Base-by-base conservation (phyloP, 805 yeast genomes). In the Tetrapisispora phaffii region DNA sequence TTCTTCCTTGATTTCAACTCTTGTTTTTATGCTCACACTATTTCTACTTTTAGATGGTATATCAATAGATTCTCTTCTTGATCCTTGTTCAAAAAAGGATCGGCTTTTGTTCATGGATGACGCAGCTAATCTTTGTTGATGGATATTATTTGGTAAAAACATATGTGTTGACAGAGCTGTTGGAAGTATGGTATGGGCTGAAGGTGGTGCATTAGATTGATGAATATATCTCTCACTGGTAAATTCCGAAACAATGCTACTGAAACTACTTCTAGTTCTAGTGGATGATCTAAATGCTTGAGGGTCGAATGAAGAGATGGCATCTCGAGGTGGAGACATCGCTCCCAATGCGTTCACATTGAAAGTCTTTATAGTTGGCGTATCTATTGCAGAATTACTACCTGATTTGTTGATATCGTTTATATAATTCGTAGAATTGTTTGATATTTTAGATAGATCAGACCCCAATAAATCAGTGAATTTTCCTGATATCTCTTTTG, bases 81-180 rank as follows among this genome's bases (percentile, higher is more conserved):
- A 57, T 34, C 50, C 53, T 8, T 63, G 47, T 41, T 62, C 44
- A 8, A 24, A 20, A 23, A 37, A 26, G 21, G 19, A 17, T 29
- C 32, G 35, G 12, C 8, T 21, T 21, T 45, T 33, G 21, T 16
- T 34, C 12, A 2, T 26, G 10, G 45, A 44, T 8, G 42, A 48
- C 16, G 57, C 52, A 2, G 62, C 62, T 42, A 51, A 44, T 22
- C 60, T 46, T 37, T 57, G 64, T 47, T 57, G 63, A 39, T 53
- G 56, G 12, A 60, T 51, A 46, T 58, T 57, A 47, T 77, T 76
- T 4, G 81, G 80, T 34, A 75, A 53, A 55, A 77, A 76, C 80
- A 77, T 76, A 55, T 77, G 82, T 1, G 82, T 77, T 5, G 79
- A 68, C 31, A 77, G 58, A 0, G 82, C 81, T 4, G 80, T 75